phyloP scores from a whole-genome alignment of 108 stramenopile species.

The Mediolabrus comicus region DNA sequence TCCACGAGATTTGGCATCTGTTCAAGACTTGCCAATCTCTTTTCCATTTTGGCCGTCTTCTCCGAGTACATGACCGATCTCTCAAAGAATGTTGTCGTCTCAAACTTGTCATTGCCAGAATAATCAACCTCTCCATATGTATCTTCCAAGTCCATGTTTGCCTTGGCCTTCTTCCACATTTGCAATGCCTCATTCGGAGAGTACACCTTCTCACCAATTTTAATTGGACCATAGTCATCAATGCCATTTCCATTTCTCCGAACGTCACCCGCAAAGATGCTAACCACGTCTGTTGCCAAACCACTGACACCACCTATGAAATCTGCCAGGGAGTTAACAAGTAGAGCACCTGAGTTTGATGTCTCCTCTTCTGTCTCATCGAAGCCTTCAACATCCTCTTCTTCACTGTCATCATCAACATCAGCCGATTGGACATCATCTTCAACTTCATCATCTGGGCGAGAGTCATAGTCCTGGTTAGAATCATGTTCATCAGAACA shows the following conservation, averaged over 20 bases:
- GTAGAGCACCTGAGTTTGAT: neutral
- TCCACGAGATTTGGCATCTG: neutral
- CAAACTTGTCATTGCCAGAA: conserved; percentile 1
- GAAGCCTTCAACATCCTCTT: too few relatives aligned
- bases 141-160: conserved; percentile 1
- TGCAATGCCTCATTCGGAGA: conserved; percentile 17
- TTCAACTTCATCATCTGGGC: neutral
- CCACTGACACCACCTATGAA: neutral
- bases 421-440: neutral
- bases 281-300: neutral
- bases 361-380: neutral
- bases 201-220: conserved; percentile 24
- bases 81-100: conserved; percentile 14
- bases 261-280: neutral
- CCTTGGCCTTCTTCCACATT: conserved; percentile 11
- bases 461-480: neutral
- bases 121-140: neutral
- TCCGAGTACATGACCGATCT: neutral
- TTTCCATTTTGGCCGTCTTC: neutral
- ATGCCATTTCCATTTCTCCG: neutral
- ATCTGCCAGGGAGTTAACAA: neutral
- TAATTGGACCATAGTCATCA: conserved; percentile 20
- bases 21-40: neutral
- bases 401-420: neutral
- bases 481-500: neutral